Base-by-base conservation (phyloP, 805 yeast species). In the Wickerhamiella cacticola region DNA sequence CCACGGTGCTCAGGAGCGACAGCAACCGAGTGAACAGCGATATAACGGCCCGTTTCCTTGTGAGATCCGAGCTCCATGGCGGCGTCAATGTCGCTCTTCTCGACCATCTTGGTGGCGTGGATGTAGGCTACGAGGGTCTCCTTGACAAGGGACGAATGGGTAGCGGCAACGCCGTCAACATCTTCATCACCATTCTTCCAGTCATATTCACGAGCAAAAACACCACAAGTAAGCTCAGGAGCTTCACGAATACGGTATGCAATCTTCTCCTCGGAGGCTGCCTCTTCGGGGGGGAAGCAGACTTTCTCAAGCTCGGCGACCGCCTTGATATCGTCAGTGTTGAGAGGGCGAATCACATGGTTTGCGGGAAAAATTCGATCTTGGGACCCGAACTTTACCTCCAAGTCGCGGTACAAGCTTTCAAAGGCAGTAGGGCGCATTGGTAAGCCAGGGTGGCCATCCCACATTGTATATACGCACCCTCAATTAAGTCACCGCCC, bases 141-240 rank as follows among this genome's bases (percentile, higher is more conserved):
- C 52, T 73, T 50, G 35, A 25, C 46, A 15, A 55, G 44, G 9
- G 53, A 25, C 44, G 59, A 48, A 41, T 43, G 63, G 25, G 58
- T 63, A 3, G 55, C 61, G 15, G 60, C 64, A 36, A 55, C 60
- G 12, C 52, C 51, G n/a, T 47, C 55, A n/a, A 57, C 61, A 41
- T 55, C 57, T 24, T 50, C 56, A 19, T 46, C 50, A 15, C 46
- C 55, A 25, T 48, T 53, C 12, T 53, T 58, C 56, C 57, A 57
- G 41, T 51, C 49, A 47, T 49, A 71, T 52, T 64, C 64, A 56
- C 68, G 65, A 25, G 60, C 68, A 59, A 89, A 92, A 49, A 92
- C 70, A 2, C 97, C 97, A 5, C 88, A 77, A 54, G 92, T 78
- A 49, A 89, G 73, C 63, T 89, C 98, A 8, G 97, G 97, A 62